Evolutionary conservation across 1,139 yeast genomes (phyloP).

Genomic region (Hanseniaspora gamundiae): DNA sequence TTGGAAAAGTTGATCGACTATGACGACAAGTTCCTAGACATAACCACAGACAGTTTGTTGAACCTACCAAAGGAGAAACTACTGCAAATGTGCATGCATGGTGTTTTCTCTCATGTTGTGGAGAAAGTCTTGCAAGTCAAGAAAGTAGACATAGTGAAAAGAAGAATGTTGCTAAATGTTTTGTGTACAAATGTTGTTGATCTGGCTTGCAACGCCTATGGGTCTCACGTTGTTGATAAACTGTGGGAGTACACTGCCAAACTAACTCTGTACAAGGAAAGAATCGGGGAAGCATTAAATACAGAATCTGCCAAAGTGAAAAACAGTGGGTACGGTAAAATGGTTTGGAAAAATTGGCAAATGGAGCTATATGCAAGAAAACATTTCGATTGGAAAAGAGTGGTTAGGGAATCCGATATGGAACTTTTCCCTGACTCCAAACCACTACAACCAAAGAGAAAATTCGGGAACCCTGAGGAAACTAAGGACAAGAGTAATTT

Average conservation of each 20-base stretch:
- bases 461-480: constrained; percentile 36
- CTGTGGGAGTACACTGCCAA: constrained; percentile 70
- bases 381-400: constrained; percentile 71
- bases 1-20: constrained; percentile 59
- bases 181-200: constrained; percentile 43
- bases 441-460: constrained; percentile 35
- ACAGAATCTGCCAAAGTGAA: constrained; percentile 59
- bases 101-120: constrained; percentile 79
- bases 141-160: constrained; percentile 40
- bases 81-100: constrained; percentile 68
- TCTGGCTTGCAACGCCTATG: constrained; percentile 76
- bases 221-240: constrained; percentile 81
- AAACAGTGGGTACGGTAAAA: constrained; percentile 74
- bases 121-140: constrained; percentile 48
- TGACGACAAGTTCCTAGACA: constrained; percentile 45
- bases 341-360: constrained; percentile 93
- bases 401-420: constrained; percentile 60
- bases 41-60: constrained; percentile 49
- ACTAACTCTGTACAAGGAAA: constrained; percentile 75
- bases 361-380: constrained; percentile 67
- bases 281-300: constrained; percentile 59
- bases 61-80: constrained; percentile 47
- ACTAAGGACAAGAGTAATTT: constrained; percentile 2
- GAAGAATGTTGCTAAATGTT: constrained; percentile 57
- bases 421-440: constrained; percentile 31